Evolutionary conservation across 2,329 filamentous ascomycete genomes (phyloP).

Genomic region (Fusarium euwallaceae): DNA sequence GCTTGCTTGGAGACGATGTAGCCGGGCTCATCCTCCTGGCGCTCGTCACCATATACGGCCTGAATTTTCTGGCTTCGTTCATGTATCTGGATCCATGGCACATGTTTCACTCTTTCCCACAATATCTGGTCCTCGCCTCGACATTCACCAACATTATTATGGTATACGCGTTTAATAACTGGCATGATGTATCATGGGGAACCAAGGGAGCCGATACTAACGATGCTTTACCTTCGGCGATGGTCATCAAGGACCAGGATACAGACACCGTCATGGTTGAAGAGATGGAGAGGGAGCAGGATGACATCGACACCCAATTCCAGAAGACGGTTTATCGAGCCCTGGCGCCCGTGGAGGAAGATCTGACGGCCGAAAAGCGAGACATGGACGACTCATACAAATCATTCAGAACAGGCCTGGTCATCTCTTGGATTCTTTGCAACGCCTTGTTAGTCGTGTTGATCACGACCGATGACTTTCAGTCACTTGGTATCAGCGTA

Average conservation of each 20-base stretch:
- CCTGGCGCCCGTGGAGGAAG: constrained; percentile 83
- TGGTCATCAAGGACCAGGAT: constrained; percentile 87
- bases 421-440: constrained; percentile 96
- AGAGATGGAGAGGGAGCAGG: constrained; percentile 83
- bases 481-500: constrained; percentile 88
- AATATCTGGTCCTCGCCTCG: constrained; percentile 92
- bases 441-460: constrained; percentile 87
- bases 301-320: constrained; percentile 98
- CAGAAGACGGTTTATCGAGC: constrained; percentile 96
- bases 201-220: constrained; percentile 79
- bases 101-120: constrained; percentile 98
- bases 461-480: constrained; percentile 89
- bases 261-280: constrained; percentile 88
- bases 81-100: constrained; percentile 99
- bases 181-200: constrained; percentile 86
- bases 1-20: constrained; percentile 82
- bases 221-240: constrained; percentile 90
- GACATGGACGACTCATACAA: constrained; percentile 98
- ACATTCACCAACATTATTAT: constrained; percentile 99
- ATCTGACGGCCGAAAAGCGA: constrained; percentile 83
- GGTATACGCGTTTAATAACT: constrained; percentile 99
- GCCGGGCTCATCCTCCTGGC: constrained; percentile 95
- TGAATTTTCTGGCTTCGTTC: constrained; percentile 97
- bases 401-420: constrained; percentile 96
- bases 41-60: constrained; percentile 91